Percentiles rank a stretch among this genome's conserved stretches.
These are phyloP conservation scores for Ambrosiella xylebori DNA, from an alignment of 2,329 filamentous ascomycete species.

Conservation along the genomic window DNA sequence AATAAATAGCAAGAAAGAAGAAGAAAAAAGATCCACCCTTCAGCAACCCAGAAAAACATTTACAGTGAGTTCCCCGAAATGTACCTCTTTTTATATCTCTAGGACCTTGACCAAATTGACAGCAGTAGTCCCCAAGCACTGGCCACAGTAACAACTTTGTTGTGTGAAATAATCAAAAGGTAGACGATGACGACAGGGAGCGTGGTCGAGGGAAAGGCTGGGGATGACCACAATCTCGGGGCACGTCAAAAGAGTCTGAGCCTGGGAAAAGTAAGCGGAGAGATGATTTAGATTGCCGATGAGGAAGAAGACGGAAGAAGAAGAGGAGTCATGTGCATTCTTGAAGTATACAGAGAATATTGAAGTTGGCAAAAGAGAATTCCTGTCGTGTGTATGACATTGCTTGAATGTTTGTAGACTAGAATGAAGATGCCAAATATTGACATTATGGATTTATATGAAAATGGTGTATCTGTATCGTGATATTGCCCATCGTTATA, in stretches of 20 bases:
- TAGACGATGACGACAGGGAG: background rate
- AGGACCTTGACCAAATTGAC: background rate
- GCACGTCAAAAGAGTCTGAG: background rate
- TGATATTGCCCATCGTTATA: too few species aligned
- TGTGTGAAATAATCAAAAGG: background rate
- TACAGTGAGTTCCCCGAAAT: background rate
- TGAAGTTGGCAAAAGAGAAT: too few species aligned
- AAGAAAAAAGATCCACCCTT: background rate
- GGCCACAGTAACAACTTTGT: background rate
- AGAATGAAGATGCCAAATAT: too few species aligned
- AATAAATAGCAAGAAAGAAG: too few species aligned
- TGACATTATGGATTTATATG: too few species aligned
- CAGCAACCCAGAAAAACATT: background rate
- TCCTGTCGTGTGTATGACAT: too few species aligned
- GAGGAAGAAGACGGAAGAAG: background rate
- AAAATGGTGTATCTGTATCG: too few species aligned
- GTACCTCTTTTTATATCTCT: background rate
- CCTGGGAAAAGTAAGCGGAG: background rate
- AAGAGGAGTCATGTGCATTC: background rate
- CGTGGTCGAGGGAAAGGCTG: background rate
- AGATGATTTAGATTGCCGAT: background rate
- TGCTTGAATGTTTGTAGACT: too few species aligned
- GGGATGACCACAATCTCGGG: conserved; percentile 11
- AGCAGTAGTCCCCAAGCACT: background rate
- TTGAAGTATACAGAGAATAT: background rate